phyloP scores from a whole-genome alignment of 768 basidiomycete genomes.

The Mycena chlorophos region DNA sequence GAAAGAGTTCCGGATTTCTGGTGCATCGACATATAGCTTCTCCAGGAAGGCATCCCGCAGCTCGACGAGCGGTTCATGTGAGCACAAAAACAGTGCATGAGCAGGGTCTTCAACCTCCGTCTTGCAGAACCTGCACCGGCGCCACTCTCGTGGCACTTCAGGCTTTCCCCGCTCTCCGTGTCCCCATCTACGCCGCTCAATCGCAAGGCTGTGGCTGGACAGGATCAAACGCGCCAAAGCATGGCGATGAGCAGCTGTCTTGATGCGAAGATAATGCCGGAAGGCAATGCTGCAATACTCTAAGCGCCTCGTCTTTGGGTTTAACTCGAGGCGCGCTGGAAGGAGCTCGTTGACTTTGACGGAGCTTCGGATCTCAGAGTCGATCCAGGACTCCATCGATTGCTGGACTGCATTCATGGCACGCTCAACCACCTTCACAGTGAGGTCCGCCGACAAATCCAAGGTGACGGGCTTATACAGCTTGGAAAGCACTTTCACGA shows the following conservation, averaged over 20 bases:
- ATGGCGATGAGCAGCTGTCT: neutral
- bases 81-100: neutral
- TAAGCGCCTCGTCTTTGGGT: neutral
- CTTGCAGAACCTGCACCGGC: neutral
- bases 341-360: neutral
- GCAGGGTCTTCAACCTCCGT: neutral
- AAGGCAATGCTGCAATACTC: neutral
- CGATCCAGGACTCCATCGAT: constrained; percentile 1
- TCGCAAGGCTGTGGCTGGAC: constrained; percentile 2
- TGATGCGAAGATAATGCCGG: constrained; percentile 3
- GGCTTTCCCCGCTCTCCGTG: neutral
- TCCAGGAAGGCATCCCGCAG: neutral
- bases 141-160: neutral
- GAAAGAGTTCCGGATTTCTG: neutral
- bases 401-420: neutral
- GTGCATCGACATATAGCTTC: neutral
- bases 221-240: neutral
- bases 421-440: neutral
- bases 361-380: neutral
- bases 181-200: constrained; percentile 1
- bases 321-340: neutral
- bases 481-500: neutral
- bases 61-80: neutral
- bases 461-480: neutral
- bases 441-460: neutral